Conservation (phyloP, 441 rosid species). For the Euphorbia schlechtendalii region DNA sequence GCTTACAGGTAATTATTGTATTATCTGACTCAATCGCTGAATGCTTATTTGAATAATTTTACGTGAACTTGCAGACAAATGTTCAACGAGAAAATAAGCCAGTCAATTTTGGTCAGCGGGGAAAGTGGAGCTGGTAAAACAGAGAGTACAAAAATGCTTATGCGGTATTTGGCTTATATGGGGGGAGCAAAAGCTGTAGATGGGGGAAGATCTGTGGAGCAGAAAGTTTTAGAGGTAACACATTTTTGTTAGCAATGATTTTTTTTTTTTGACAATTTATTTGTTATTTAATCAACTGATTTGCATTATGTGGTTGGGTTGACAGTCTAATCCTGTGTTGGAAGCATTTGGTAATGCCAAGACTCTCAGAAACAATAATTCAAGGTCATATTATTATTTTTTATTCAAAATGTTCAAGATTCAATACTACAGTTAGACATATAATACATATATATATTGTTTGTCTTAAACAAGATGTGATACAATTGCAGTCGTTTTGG, state of each 20-base stretch:
- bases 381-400: constrained; percentile 45
- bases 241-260: background rate
- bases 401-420: background rate
- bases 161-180: constrained; percentile 98
- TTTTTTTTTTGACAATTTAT: background rate
- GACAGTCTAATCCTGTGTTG: constrained; percentile 97
- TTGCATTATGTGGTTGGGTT: background rate
- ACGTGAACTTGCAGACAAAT: constrained; percentile 51
- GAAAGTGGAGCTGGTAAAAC: constrained; percentile 99
- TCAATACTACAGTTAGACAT: constrained; percentile 8
- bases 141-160: constrained; percentile 88
- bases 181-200: constrained; percentile 76
- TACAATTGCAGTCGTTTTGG: constrained; percentile 79
- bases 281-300: too few species aligned
- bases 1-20: constrained; percentile 61
- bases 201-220: constrained; percentile 92
- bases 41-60: constrained; percentile 6
- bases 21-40: constrained; percentile 2
- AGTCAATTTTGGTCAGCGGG: constrained; percentile 91
- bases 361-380: constrained; percentile 95
- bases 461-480: constrained; percentile 12
- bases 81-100: constrained; percentile 81
- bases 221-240: constrained; percentile 85
- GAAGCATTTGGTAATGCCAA: constrained; percentile 99
- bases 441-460: background rate